Conservation (phyloP, 2,329 filamentous ascomycete genomes). For the Periconia macrospinosa region DNA sequence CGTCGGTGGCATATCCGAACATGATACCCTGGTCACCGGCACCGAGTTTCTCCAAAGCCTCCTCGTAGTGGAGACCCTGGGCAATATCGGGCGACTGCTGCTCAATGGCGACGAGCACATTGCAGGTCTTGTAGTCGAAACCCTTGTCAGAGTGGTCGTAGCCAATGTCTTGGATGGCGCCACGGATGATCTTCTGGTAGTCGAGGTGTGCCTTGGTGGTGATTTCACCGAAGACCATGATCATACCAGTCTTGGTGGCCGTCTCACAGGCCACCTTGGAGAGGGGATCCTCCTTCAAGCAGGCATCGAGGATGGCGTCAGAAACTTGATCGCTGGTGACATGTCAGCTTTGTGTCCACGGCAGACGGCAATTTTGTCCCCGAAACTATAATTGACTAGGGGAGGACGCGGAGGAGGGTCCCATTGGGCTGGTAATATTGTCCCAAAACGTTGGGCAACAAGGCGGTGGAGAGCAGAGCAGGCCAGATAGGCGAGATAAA, state of each 20-base stretch:
- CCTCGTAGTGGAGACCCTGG: constrained; percentile 97
- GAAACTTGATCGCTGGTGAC: constrained; percentile 81
- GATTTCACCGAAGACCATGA: constrained; percentile 86
- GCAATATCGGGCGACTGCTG: constrained; percentile 99
- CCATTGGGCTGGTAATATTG: constrained; percentile 3
- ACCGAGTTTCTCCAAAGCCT: constrained; percentile 95
- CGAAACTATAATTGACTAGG: neutral
- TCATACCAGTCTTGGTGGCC: constrained; percentile 98
- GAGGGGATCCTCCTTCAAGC: constrained; percentile 88
- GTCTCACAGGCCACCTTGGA: constrained; percentile 99
- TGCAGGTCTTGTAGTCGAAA: constrained; percentile 99
- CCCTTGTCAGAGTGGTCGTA: constrained; percentile 97
- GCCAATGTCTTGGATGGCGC: constrained; percentile 96
- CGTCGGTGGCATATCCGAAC: constrained; percentile 99
- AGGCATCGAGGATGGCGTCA: constrained; percentile 98
- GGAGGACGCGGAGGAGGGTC: constrained; percentile 3
- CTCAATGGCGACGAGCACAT: constrained; percentile 98
- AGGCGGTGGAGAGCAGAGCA: neutral
- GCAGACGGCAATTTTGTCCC: neutral
- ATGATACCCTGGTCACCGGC: constrained; percentile 99
- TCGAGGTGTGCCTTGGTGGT: constrained; percentile 94
- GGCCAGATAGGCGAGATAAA: neutral
- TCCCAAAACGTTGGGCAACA: neutral
- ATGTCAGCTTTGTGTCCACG: neutral
- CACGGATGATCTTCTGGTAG: constrained; percentile 97